phyloP scores from a whole-genome alignment of 768 basidiomycete species.

The Solioccasus polychromus region DNA sequence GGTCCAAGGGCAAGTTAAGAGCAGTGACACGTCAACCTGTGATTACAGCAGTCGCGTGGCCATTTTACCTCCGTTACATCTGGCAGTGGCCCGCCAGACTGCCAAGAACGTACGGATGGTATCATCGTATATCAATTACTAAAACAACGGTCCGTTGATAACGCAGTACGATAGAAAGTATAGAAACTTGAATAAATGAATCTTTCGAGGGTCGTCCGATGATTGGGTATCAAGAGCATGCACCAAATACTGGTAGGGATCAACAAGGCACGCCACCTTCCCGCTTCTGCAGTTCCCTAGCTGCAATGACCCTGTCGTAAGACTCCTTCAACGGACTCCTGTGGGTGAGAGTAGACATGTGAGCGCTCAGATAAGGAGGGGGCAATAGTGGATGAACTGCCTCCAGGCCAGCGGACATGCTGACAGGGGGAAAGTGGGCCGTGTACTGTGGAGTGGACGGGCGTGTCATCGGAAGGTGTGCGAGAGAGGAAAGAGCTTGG shows the following conservation, averaged over 20 bases:
- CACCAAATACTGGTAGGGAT: neutral
- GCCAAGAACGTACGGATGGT: constrained; percentile 5
- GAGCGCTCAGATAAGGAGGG: constrained; percentile 66
- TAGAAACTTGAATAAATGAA: constrained; percentile 27
- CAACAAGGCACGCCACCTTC: constrained; percentile 7
- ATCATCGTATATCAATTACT: constrained; percentile 9
- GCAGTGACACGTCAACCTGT: constrained; percentile 26
- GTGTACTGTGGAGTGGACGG: constrained; percentile 44
- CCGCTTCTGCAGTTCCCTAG: constrained; percentile 42
- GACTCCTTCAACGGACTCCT: constrained; percentile 68
- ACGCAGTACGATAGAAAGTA: constrained; percentile 26
- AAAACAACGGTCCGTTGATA: constrained; percentile 16
- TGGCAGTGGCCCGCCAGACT: no score
- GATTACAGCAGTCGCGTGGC: no score
- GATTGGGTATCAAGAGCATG: constrained; percentile 22
- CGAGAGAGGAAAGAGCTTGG: constrained; percentile 55
- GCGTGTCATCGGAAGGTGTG: constrained; percentile 46
- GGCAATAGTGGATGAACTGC: constrained; percentile 69
- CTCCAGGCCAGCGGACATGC: constrained; percentile 53
- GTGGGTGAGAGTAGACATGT: constrained; percentile 64
- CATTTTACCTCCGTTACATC: neutral
- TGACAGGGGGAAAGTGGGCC: constrained; percentile 63
- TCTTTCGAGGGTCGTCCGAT: constrained; percentile 8
- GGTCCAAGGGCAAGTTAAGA: constrained; percentile 2
- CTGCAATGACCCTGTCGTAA: constrained; percentile 61